Conservation (phyloP, 768 basidiomycete species). For the Cubamyces sp. region DNA sequence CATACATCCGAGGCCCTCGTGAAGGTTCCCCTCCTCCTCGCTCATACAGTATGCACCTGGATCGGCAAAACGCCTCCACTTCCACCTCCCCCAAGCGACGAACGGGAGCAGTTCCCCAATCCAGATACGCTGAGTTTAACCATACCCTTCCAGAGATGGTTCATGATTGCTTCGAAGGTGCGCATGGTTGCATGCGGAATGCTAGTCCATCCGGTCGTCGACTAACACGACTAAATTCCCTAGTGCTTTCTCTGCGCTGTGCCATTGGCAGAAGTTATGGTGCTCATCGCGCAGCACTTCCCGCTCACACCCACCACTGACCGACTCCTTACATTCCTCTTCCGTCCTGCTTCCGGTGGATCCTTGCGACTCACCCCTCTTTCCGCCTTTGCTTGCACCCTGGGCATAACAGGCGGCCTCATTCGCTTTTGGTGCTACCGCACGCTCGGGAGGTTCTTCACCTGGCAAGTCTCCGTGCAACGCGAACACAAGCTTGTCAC, state of each 20-base stretch:
- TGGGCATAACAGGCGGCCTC: neutral
- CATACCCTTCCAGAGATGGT: no score
- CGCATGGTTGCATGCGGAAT: no score
- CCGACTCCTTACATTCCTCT: neutral
- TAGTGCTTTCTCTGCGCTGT: no score
- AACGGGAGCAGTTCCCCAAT: neutral
- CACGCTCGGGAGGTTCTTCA: slow-evolving; percentile 24
- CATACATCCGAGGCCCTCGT: neutral
- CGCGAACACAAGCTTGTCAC: slow-evolving; percentile 23
- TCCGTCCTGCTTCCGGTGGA: neutral
- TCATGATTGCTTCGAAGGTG: no score
- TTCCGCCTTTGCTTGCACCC: neutral
- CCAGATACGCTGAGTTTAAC: no score
- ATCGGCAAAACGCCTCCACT: neutral
- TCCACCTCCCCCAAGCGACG: neutral
- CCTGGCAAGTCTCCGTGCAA: slow-evolving; percentile 20
- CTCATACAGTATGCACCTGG: neutral
- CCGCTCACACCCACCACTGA: neutral
- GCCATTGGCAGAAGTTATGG: neutral
- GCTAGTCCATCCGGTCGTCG: no score
- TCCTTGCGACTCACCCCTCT: neutral
- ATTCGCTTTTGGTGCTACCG: slow-evolving; percentile 8
- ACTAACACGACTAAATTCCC: no score
- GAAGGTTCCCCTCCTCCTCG: slow-evolving; percentile 3
- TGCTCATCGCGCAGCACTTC: neutral